A percentile compares a stretch with the other conserved stretches of the same genome.
These are phyloP conservation scores for Suillus occidentalis DNA, from an alignment of 768 basidiomycete genomes.

Conservation along the genomic window DNA sequence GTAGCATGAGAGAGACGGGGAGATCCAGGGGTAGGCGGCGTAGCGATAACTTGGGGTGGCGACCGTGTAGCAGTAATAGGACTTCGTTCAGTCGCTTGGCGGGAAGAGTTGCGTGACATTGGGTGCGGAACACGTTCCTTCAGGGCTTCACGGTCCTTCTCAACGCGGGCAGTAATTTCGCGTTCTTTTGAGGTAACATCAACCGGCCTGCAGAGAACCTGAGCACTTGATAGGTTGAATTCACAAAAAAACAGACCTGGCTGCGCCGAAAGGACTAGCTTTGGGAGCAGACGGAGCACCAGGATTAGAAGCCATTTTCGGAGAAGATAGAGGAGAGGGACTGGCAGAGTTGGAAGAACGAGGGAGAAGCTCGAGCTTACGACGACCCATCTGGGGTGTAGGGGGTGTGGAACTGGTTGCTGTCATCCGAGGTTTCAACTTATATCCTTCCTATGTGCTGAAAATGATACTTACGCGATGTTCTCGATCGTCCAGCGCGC, in stretches of 20 bases:
- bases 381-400: slow-evolving; percentile 75
- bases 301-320: slow-evolving; percentile 58
- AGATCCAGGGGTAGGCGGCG: slow-evolving; percentile 17
- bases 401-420: slow-evolving; percentile 75
- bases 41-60: slow-evolving; percentile 27
- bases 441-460: slow-evolving; percentile 12
- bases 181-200: slow-evolving; percentile 79
- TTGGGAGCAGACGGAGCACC: slow-evolving; percentile 39
- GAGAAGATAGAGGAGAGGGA: slow-evolving; percentile 78
- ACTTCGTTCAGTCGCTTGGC: slow-evolving; percentile 46
- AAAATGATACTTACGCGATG: slow-evolving; percentile 57
- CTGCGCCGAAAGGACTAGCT: slow-evolving; percentile 85
- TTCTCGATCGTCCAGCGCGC: slow-evolving; percentile 54
- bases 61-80: slow-evolving; percentile 28
- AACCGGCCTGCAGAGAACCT: slow-evolving; percentile 61
- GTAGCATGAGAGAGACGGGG: slow-evolving; percentile 26
- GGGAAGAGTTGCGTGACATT: slow-evolving; percentile 54
- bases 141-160: slow-evolving; percentile 54
- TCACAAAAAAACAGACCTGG: slow-evolving; percentile 52
- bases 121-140: slow-evolving; percentile 37
- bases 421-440: slow-evolving; percentile 29
- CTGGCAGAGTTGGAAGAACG: slow-evolving; percentile 68
- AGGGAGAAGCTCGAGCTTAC: slow-evolving; percentile 84
- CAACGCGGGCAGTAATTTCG: slow-evolving; percentile 68
- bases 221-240: slow-evolving; percentile 6